Conservation (phyloP, 148 eudicot species). For the Tetragonia tetragonoides region DNA sequence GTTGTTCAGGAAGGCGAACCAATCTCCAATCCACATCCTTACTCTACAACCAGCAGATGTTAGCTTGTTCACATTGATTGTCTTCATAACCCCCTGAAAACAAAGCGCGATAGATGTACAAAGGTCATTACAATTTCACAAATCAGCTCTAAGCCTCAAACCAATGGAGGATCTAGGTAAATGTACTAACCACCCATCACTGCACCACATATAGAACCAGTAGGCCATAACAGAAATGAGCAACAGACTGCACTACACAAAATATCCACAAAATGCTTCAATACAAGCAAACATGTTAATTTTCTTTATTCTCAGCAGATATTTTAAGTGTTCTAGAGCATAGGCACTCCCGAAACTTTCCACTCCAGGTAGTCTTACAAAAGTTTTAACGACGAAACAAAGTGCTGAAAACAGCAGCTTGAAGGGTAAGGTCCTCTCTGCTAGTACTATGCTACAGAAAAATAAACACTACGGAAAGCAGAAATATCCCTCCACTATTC, state of each 20-base stretch:
- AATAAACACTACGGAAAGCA: not conserved
- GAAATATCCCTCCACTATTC: too few species aligned
- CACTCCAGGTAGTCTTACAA: not conserved
- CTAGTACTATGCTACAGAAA: not conserved
- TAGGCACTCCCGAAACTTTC: not conserved
- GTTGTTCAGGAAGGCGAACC: slow-evolving; percentile 90
- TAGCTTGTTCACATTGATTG: slow-evolving; percentile 83
- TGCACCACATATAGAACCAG: not conserved
- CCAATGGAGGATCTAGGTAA: too few species aligned
- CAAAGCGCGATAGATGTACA: not conserved
- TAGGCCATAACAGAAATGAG: not conserved
- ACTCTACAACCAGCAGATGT: slow-evolving; percentile 88
- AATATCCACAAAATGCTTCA: not conserved
- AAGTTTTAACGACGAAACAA: not conserved
- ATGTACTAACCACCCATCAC: not conserved
- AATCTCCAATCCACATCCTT: slow-evolving; percentile 93
- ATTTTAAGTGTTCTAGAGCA: not conserved
- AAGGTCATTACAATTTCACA: not conserved
- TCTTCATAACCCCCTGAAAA: slow-evolving; percentile 85
- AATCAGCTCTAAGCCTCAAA: too few species aligned
- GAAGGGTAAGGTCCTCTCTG: not conserved
- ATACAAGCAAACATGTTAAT: not conserved
- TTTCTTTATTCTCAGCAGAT: not conserved
- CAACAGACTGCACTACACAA: too few species aligned
- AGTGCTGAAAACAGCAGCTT: too few species aligned